phyloP scores from a whole-genome alignment of 257 asterid genomes.

The Anisodus tanguticus region DNA sequence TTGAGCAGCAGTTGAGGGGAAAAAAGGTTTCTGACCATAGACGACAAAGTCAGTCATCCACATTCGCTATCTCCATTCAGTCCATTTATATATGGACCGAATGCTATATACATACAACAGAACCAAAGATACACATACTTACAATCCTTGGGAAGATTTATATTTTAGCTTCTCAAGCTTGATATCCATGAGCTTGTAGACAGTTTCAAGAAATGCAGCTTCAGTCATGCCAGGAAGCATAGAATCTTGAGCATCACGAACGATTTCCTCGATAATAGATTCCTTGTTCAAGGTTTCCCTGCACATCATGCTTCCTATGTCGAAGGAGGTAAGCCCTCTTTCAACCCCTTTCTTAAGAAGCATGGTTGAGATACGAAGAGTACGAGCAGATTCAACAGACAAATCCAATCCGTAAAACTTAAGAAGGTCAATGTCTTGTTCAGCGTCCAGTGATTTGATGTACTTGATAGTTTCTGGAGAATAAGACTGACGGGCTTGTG shows the following conservation, averaged over 20 bases:
- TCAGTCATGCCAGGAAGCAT: constrained; percentile 61
- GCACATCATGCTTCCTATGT: constrained; percentile 75
- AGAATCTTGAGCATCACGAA: constrained; percentile 53
- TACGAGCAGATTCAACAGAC: constrained; percentile 55
- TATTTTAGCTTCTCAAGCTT: constrained; percentile 48
- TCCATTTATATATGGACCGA: constrained; percentile 34
- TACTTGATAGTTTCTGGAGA: constrained; percentile 57
- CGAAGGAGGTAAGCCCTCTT: constrained; percentile 63
- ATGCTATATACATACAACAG: constrained; percentile 31
- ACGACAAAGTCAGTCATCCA: constrained; percentile 23
- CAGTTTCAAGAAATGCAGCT: constrained; percentile 56
- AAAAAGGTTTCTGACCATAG: constrained; percentile 30
- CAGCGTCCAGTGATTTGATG: constrained; percentile 67
- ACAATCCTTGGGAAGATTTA: constrained; percentile 22
- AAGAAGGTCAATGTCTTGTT: constrained; percentile 57
- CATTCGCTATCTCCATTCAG: constrained; percentile 16
- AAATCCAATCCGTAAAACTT: constrained; percentile 60
- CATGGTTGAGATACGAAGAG: constrained; percentile 70
- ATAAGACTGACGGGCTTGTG: constrained; percentile 70
- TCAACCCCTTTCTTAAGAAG: constrained; percentile 73
- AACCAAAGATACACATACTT: neutral
- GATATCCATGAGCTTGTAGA: constrained; percentile 57
- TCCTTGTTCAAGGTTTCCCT: constrained; percentile 69
- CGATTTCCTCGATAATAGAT: constrained; percentile 62
- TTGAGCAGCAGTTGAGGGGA: constrained; percentile 30